Percentiles rank a stretch among this genome's conserved stretches.
These are phyloP conservation scores for Diplodia sapinea DNA, from an alignment of 2,329 filamentous ascomycete genomes.

Conservation along the genomic window DNA sequence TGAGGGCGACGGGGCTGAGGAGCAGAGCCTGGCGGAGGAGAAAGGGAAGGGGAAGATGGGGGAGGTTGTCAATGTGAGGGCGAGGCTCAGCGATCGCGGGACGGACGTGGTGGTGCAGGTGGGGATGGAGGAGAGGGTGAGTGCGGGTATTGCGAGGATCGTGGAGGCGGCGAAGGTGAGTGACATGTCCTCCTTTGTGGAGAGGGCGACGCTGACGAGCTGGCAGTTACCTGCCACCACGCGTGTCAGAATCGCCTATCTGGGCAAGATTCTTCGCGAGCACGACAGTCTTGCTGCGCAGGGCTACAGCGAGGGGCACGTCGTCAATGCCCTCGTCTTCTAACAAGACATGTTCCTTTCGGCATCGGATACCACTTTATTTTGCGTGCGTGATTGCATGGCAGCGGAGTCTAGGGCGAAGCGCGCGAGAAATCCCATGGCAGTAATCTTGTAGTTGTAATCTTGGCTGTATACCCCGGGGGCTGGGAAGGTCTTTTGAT, in stretches of 20 bases:
- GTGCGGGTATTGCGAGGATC: slow-evolving; percentile 66
- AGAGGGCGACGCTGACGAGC: not conserved
- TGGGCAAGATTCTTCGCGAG: slow-evolving; percentile 80
- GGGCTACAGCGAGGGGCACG: slow-evolving; percentile 75
- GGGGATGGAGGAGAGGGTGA: slow-evolving; percentile 61
- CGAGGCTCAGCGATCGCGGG: slow-evolving; percentile 48
- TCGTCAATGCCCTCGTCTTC: slow-evolving; percentile 77
- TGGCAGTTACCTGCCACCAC: slow-evolving; percentile 63
- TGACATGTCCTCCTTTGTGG: slow-evolving; percentile 19
- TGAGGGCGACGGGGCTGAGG: slow-evolving; percentile 30
- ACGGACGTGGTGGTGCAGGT: slow-evolving; percentile 47
- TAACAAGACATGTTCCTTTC: slow-evolving; percentile 6
- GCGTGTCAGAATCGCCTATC: slow-evolving; percentile 74
- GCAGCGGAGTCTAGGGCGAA: slow-evolving; percentile 9
- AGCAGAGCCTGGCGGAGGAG: slow-evolving; percentile 38
- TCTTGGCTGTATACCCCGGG: slow-evolving; percentile 12
- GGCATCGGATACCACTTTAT: slow-evolving; percentile 26
- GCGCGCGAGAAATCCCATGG: not conserved
- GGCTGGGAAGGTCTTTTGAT: slow-evolving; percentile 10
- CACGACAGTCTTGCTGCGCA: slow-evolving; percentile 68
- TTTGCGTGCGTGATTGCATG: slow-evolving; percentile 17
- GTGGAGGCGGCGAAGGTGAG: slow-evolving; percentile 68
- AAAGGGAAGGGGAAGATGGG: slow-evolving; percentile 44
- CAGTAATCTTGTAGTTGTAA: slow-evolving; percentile 7
- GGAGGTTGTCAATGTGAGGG: slow-evolving; percentile 42